These are phyloP conservation scores for Trametes pubescens DNA, from an alignment of 1,284 basidiomycete genomes.

Conservation along the genomic window DNA sequence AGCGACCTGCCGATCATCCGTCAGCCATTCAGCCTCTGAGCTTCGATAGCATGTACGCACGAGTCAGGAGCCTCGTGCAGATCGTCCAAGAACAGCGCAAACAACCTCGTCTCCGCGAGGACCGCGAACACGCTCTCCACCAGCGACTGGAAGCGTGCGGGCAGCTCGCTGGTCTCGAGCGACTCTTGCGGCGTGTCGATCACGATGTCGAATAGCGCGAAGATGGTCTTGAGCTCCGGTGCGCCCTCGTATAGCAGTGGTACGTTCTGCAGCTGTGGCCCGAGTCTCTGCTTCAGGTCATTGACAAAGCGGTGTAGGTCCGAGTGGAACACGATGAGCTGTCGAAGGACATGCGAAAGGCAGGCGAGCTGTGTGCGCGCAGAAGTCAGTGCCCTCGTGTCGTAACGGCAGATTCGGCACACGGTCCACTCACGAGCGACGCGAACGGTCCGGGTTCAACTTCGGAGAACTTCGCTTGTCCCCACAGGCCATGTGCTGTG, in stretches of 20 bases:
- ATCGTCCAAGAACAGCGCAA: slow-evolving; percentile 76
- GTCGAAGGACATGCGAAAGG: slow-evolving; percentile 71
- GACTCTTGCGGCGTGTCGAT: slow-evolving; percentile 60
- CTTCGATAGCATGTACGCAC: slow-evolving; percentile 40
- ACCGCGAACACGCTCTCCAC: slow-evolving; percentile 74
- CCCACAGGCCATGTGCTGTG: slow-evolving; percentile 74
- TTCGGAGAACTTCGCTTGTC: slow-evolving; percentile 74
- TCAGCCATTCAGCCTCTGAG: background rate
- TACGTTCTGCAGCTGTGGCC: slow-evolving; percentile 72
- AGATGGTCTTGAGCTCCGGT: slow-evolving; percentile 70
- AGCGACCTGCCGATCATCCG: slow-evolving; percentile 53
- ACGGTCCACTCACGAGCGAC: slow-evolving; percentile 55
- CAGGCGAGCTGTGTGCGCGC: slow-evolving; percentile 58
- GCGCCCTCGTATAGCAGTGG: slow-evolving; percentile 74
- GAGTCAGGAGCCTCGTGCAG: slow-evolving; percentile 76
- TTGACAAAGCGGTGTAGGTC: slow-evolving; percentile 73
- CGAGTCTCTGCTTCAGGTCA: slow-evolving; percentile 62
- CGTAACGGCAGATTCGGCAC: background rate
- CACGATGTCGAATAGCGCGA: slow-evolving; percentile 61
- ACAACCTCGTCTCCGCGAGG: slow-evolving; percentile 69
- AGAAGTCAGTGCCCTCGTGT: slow-evolving; percentile 9
- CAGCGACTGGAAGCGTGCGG: slow-evolving; percentile 71
- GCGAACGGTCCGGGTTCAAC: slow-evolving; percentile 71
- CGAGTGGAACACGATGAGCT: slow-evolving; percentile 75
- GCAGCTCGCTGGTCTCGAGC: slow-evolving; percentile 63